Evolutionary conservation across 306 rosid genomes (phyloP).

Genomic region (Pterocarpus santalinus): DNA sequence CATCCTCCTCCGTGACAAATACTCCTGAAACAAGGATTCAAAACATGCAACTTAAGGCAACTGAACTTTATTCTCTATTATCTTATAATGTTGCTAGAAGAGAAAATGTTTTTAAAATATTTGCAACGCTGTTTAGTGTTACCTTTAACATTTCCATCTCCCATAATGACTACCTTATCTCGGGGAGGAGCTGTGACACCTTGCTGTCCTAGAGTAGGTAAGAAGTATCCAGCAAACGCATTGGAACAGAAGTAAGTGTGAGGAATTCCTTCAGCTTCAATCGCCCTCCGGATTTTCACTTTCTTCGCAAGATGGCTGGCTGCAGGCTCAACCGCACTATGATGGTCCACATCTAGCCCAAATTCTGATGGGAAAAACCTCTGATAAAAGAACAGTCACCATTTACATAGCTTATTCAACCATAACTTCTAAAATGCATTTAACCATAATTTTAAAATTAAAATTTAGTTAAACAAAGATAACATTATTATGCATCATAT

Average conservation of each 20-base stretch:
- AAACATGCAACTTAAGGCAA: no score
- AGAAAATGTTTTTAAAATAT: no score
- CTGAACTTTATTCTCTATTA: no score
- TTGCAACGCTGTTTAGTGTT: background rate
- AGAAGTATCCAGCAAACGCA: slow-evolving; percentile 35
- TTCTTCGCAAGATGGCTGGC: background rate
- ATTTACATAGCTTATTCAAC: background rate
- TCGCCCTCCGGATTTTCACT: slow-evolving; percentile 32
- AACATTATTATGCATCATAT: no score
- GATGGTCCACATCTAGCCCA: slow-evolving; percentile 40
- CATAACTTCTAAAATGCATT: background rate
- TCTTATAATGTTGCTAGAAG: no score
- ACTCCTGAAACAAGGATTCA: background rate
- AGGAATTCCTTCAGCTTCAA: slow-evolving; percentile 48
- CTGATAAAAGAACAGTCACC: background rate
- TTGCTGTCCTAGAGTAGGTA: slow-evolving; percentile 16
- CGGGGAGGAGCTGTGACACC: slow-evolving; percentile 36
- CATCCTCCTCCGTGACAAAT: slow-evolving; percentile 33
- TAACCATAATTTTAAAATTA: no score
- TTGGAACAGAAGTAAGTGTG: slow-evolving; percentile 2
- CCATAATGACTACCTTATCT: slow-evolving; percentile 39
- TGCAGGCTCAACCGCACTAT: slow-evolving; percentile 28
- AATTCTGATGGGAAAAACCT: slow-evolving; percentile 49
- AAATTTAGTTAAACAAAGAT: no score
- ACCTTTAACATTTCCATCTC: slow-evolving; percentile 51